Conservation (phyloP, 1,139 yeast species). For the Magnusiomyces fungicola region DNA sequence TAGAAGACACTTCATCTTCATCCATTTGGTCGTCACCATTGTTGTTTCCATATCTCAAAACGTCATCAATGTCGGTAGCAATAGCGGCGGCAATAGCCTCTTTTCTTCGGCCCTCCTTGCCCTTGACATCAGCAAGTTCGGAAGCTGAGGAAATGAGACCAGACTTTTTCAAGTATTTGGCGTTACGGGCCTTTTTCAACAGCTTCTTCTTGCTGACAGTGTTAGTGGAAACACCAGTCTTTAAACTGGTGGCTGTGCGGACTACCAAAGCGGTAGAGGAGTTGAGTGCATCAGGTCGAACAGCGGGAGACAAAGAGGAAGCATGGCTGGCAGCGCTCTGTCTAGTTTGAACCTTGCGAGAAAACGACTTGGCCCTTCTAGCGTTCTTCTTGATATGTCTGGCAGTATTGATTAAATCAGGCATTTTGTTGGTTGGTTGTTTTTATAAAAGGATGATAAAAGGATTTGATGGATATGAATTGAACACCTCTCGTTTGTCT, state of each 20-base stretch:
- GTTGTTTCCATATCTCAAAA: not conserved
- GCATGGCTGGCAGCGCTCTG: not conserved
- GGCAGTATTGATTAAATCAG: constrained; percentile 6
- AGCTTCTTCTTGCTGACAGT: constrained; percentile 5
- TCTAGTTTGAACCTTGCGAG: constrained; percentile 2
- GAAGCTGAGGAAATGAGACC: not conserved
- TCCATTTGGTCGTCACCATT: constrained; percentile 28
- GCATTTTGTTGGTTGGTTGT: constrained; percentile 4
- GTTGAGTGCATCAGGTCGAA: constrained; percentile 1
- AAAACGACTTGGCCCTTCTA: constrained; percentile 6
- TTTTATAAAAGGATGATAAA: too few species aligned
- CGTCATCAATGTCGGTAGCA: constrained; percentile 1
- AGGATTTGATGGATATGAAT: too few species aligned
- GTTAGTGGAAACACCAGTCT: constrained; percentile 3
- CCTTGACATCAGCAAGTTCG: not conserved
- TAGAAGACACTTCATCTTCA: constrained; percentile 19
- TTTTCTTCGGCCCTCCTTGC: not conserved
- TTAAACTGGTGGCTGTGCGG: constrained; percentile 2
- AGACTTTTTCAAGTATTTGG: not conserved
- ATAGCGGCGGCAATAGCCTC: constrained; percentile 2
- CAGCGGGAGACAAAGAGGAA: not conserved
- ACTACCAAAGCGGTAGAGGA: constrained; percentile 4
- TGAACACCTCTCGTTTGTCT: too few species aligned
- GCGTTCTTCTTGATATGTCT: constrained; percentile 5
- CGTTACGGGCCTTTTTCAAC: constrained; percentile 2